Base-by-base conservation (phyloP, 305 asterid species). In the Fraxinus dipetala region DNA sequence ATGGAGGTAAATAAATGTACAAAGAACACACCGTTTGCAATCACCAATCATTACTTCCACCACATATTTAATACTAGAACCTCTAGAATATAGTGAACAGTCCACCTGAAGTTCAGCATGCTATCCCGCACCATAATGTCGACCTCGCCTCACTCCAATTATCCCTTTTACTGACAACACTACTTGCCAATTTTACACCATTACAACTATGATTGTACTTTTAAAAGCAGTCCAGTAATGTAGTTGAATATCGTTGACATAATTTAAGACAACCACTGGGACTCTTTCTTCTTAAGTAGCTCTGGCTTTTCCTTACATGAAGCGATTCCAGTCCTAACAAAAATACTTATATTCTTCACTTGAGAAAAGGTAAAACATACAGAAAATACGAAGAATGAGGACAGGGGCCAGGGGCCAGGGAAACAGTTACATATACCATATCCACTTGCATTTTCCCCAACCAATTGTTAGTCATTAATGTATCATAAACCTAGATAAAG, bases 31-130 rank as follows among this genome's bases (percentile, higher is more conserved):
- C 14, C 22, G 18, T 31, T 32, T 34, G 26, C 76, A n/a, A 72
- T 34, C 76, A 32, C 28, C 73, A 65, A 28, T 65, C 35, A 72
- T 31, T 11, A 5, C 76, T 31, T 72, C 76, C 48, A 72, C 45
- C 76, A 32, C 32, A 72, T 72, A 72, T 72, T 72, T 32, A 69
- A 72, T 72, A 16, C 76, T 70, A 69, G 40, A n/a, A 34, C 43
- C 45, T 32, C 26, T 72, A 72, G 43, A 72, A 14, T 72, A 32
- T 32, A n/a, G 24, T 13, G 22, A 6, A 72, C 26, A 72, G 40
- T 72, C 76, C 48, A 32, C 76, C 76, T 72, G 76, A 56, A 56
- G 67, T 56, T 56, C 67, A 18, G 24, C 24, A 56, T 56, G 28
- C 67, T 56, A 56, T 18, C 67, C 67, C 18, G 67, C 13, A 72